Base-by-base conservation (phyloP, 2,329 filamentous ascomycete species). In the Fusarium falciforme region DNA sequence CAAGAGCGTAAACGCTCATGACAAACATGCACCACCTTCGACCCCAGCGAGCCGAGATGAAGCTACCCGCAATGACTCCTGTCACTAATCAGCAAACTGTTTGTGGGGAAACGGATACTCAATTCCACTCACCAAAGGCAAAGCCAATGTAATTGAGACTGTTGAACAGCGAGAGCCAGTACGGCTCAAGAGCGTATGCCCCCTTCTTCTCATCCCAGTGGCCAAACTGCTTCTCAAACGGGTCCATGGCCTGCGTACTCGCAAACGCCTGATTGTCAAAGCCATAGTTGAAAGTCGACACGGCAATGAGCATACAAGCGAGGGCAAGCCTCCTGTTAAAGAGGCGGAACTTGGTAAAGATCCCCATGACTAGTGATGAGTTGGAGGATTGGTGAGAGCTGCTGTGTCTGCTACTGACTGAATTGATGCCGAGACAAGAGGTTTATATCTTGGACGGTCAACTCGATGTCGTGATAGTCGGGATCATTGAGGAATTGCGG, bases 251-350 rank as follows among this genome's bases (percentile, higher is more conserved):
- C 70, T 84, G 82, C 0, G 75, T 78, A 0, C 78, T 81, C 0
- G 81, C 77, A 58, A 83, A 83, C 0, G 77, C 83, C 54, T 82
- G 80, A 47, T 84, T 82, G 61, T 84, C 83, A 20, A 84, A 83
- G 31, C 83, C 82, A 79, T 83, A 84, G 63, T 84, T 84, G 64
- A 84, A 80, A 1, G 78, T 78, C 0, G 81, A 83, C 5, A 84
- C 68, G 12, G 82, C 82, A 36, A 84, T 81, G 35, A 84, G 63
- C 1, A 69, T 47, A 20, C 71, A 70, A 4, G 77, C 73, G 0
- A 76, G 60, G 1, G 68, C 61, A 8, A 80, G 68, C 1, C 64
- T 47, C 11, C 27, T 38, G 27, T 80, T 80, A 59, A 80, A 79
- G 66, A 67, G 73, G 3, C 73, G 73, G 20, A 76, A 74, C 33